These are phyloP conservation scores for Aspergillus nidulans DNA, from an alignment of 495 filamentous ascomycete genomes.

Conservation along the genomic window DNA sequence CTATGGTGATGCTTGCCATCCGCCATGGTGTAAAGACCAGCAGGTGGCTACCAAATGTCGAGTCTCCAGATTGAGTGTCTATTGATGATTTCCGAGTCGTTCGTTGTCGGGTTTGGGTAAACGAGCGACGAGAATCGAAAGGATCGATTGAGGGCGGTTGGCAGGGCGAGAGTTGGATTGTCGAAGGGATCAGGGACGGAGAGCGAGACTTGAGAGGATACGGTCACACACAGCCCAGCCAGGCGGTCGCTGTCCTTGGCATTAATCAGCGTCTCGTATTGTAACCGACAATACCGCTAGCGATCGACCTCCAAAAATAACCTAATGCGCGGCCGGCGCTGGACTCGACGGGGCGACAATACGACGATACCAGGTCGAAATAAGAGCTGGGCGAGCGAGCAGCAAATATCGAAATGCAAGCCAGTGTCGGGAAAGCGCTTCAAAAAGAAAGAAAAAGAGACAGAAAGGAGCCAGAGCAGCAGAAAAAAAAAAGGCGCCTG, in stretches of 20 bases:
- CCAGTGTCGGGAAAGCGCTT: conserved; percentile 10
- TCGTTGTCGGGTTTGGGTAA: neutral
- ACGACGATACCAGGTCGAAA: neutral
- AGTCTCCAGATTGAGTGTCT: conserved; percentile 18
- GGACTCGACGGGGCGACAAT: neutral
- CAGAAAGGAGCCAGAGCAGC: conserved; percentile 8
- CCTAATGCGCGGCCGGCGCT: neutral
- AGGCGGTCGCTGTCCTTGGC: conserved; percentile 29
- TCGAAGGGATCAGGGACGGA: conserved; percentile 21
- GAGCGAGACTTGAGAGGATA: conserved; percentile 15
- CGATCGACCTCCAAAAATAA: conserved; percentile 10
- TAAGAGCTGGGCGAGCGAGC: neutral
- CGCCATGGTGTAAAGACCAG: conserved; percentile 33
- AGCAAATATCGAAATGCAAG: conserved; percentile 1
- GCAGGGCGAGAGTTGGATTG: conserved; percentile 6
- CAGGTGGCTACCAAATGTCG: conserved; percentile 3
- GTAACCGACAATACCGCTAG: conserved; percentile 9
- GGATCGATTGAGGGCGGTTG: neutral
- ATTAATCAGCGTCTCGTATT: conserved; percentile 17
- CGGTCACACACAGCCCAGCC: conserved; percentile 28
- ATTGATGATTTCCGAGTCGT: neutral
- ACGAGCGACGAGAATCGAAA: neutral
- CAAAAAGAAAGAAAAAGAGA: conserved; percentile 5
- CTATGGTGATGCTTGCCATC: conserved; percentile 33
- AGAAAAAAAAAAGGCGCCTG: conserved; percentile 11